Evolutionary conservation across 2,329 filamentous ascomycete genomes (phyloP).

Genomic region (Arachnomyces sp.): DNA sequence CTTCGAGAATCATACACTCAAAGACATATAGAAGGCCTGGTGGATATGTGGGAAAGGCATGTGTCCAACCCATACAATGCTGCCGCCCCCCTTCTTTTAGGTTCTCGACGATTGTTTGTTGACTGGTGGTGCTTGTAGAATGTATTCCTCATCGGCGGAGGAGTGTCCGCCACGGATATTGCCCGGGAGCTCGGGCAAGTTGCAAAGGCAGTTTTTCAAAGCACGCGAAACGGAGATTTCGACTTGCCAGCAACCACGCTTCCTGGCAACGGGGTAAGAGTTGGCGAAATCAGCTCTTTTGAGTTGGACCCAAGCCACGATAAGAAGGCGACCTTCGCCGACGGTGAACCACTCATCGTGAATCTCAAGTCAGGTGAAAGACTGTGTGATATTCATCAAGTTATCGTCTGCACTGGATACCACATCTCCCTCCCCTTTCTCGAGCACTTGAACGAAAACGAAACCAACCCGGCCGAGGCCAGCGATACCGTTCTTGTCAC

Average conservation of each 20-base stretch:
- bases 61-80: too few species aligned
- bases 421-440: slow-evolving; percentile 61
- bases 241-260: slow-evolving; percentile 50
- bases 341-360: slow-evolving; percentile 40
- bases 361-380: slow-evolving; percentile 46
- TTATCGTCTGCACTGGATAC: slow-evolving; percentile 64
- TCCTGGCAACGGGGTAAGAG: slow-evolving; percentile 45
- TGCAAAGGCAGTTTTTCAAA: slow-evolving; percentile 45
- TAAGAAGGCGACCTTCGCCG: not conserved
- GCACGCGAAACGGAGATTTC: slow-evolving; percentile 53
- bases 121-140: slow-evolving; percentile 31
- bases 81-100: too few species aligned
- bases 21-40: slow-evolving; percentile 47
- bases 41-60: too few species aligned
- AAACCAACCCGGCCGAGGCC: slow-evolving; percentile 39
- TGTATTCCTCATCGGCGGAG: slow-evolving; percentile 49
- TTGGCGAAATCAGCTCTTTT: slow-evolving; percentile 48
- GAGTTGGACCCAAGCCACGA: slow-evolving; percentile 14
- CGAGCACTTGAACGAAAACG: slow-evolving; percentile 42
- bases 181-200: slow-evolving; percentile 43
- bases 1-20: slow-evolving; percentile 42
- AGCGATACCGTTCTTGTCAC: slow-evolving; percentile 51
- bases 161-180: slow-evolving; percentile 50
- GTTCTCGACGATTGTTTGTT: too few species aligned
- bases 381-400: slow-evolving; percentile 50